phyloP scores from a whole-genome alignment of 306 rosid species.

The Dicorynia guianensis region DNA sequence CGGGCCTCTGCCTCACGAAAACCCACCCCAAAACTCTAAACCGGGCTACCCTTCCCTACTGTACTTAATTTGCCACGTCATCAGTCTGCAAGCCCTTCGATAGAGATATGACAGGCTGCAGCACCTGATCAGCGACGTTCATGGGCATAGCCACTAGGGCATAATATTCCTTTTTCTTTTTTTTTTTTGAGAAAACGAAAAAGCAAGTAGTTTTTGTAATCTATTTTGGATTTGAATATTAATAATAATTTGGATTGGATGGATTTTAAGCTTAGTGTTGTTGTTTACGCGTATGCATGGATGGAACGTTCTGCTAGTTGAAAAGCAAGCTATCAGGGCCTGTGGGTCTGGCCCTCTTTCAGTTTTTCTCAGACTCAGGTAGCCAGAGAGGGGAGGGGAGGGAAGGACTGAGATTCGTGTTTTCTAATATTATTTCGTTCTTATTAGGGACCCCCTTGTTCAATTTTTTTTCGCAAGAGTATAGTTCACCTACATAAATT shows the following conservation, averaged over 20 bases:
- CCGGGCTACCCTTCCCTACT: slow-evolving; percentile 8
- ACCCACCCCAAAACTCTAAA: neutral
- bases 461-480: too few species aligned
- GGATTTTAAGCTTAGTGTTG: neutral
- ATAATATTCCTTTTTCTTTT: neutral
- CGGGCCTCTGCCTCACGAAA: slow-evolving; percentile 42
- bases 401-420: slow-evolving; percentile 27
- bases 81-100: neutral
- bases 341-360: slow-evolving; percentile 33
- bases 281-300: slow-evolving; percentile 41
- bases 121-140: slow-evolving; percentile 47
- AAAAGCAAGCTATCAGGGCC: slow-evolving; percentile 46
- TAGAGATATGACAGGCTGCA: slow-evolving; percentile 2
- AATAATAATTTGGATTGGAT: neutral
- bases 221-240: neutral
- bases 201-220: too few species aligned
- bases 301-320: slow-evolving; percentile 48
- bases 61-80: slow-evolving; percentile 23
- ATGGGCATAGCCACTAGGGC: slow-evolving; percentile 36
- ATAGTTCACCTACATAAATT: too few species aligned
- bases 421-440: too few species aligned
- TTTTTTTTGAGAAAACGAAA: neutral
- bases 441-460: too few species aligned
- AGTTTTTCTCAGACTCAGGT: slow-evolving; percentile 13
- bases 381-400: slow-evolving; percentile 20